These are phyloP conservation scores for Ambrosia hybrid DNA, from an alignment of 140 eudicot genomes.

Conservation along the genomic window DNA sequence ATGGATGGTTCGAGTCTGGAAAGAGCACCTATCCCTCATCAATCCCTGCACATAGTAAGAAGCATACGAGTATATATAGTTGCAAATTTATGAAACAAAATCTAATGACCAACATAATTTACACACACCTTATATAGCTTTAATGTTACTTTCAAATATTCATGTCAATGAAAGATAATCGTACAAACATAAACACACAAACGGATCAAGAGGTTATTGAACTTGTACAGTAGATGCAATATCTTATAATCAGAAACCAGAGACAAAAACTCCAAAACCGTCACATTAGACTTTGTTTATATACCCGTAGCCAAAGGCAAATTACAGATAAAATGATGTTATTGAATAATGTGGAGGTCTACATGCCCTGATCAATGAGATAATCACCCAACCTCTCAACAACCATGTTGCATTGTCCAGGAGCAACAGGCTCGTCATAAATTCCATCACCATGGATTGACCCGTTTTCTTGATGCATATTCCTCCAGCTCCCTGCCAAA, in stretches of 20 bases:
- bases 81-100: too few relatives aligned
- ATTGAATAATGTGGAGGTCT: constrained; percentile 17
- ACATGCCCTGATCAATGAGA: constrained; percentile 75
- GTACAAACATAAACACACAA: background rate
- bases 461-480: constrained; percentile 69
- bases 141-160: too few relatives aligned
- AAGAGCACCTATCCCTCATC: too few relatives aligned
- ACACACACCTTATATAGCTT: too few relatives aligned
- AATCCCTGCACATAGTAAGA: too few relatives aligned
- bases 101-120: too few relatives aligned
- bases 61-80: too few relatives aligned
- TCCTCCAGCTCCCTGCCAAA: constrained; percentile 68
- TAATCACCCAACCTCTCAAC: constrained; percentile 92
- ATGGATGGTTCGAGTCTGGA: too few relatives aligned
- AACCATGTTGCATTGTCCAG: constrained; percentile 87
- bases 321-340: constrained; percentile 7
- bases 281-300: constrained; percentile 21
- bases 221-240: background rate
- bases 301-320: constrained; percentile 8
- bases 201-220: background rate
- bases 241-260: constrained; percentile 17
- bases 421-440: constrained; percentile 79
- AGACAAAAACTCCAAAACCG: constrained; percentile 31
- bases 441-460: constrained; percentile 66
- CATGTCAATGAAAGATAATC: too few relatives aligned